Evolutionary conservation across 257 asterid species (phyloP).

Genomic region (Cinchona pubescens): DNA sequence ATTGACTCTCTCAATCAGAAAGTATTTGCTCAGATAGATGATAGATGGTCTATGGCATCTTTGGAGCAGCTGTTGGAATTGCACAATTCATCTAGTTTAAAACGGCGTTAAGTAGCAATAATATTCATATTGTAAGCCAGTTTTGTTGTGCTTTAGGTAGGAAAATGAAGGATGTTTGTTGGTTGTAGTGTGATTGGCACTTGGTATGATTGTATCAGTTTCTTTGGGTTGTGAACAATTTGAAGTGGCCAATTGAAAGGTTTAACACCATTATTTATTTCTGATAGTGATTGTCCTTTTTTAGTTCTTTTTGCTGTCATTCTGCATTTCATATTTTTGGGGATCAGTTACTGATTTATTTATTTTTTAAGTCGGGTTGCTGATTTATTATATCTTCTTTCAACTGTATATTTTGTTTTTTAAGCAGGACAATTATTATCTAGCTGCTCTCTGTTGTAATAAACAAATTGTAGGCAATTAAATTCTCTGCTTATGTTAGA

Average conservation of each 20-base stretch:
- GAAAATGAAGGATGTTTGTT: neutral
- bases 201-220: neutral
- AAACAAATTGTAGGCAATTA: too few relatives aligned
- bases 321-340: neutral
- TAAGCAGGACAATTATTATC: neutral
- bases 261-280: neutral
- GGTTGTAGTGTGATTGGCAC: neutral
- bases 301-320: too few relatives aligned
- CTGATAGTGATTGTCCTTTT: too few relatives aligned
- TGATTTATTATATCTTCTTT: neutral
- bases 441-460: too few relatives aligned
- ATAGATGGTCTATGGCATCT: constrained; percentile 61
- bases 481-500: neutral
- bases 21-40: constrained; percentile 69
- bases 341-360: neutral
- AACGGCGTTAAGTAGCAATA: constrained; percentile 32
- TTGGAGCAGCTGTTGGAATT: constrained; percentile 77
- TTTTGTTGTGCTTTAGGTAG: neutral
- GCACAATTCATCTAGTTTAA: constrained; percentile 51
- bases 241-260: neutral
- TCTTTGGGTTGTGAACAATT: neutral
- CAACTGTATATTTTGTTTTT: too few relatives aligned
- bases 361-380: too few relatives aligned
- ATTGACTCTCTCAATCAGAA: constrained; percentile 65
- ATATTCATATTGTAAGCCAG: neutral